A percentile compares a stretch with the other conserved stretches of the same genome.
These are phyloP conservation scores for Populus alba DNA, from an alignment of 345 rosid genomes.

Conservation along the genomic window DNA sequence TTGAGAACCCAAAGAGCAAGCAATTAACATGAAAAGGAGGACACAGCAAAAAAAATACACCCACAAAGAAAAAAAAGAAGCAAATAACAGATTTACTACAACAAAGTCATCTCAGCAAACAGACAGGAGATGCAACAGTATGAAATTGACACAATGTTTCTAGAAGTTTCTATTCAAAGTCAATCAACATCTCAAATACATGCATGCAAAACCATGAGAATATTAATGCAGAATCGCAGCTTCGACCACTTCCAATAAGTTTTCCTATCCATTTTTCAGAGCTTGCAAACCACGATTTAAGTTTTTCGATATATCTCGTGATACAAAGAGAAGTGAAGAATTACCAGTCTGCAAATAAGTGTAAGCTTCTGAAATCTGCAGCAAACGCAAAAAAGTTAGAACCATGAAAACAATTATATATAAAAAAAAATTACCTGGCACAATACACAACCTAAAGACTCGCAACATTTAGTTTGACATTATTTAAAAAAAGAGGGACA, in stretches of 20 bases:
- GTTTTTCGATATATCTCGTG: not conserved
- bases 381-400: constrained; percentile 21
- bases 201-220: not conserved
- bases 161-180: constrained; percentile 2
- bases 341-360: constrained; percentile 62
- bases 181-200: not conserved
- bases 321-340: constrained; percentile 14
- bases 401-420: not conserved
- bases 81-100: not conserved
- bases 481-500: not conserved
- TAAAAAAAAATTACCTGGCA: not conserved
- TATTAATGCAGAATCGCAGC: not conserved
- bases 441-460: not conserved
- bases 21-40: constrained; percentile 1
- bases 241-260: constrained; percentile 14
- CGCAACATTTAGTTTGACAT: not conserved
- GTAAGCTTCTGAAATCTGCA: constrained; percentile 76
- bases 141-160: not conserved
- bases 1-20: constrained; percentile 3
- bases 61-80: not conserved
- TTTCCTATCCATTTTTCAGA: constrained; percentile 29
- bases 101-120: constrained; percentile 8
- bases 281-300: constrained; percentile 31
- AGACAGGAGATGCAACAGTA: not conserved
- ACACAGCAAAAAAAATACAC: not conserved